phyloP scores from a whole-genome alignment of 345 rosid species.

The Salix udensis region DNA sequence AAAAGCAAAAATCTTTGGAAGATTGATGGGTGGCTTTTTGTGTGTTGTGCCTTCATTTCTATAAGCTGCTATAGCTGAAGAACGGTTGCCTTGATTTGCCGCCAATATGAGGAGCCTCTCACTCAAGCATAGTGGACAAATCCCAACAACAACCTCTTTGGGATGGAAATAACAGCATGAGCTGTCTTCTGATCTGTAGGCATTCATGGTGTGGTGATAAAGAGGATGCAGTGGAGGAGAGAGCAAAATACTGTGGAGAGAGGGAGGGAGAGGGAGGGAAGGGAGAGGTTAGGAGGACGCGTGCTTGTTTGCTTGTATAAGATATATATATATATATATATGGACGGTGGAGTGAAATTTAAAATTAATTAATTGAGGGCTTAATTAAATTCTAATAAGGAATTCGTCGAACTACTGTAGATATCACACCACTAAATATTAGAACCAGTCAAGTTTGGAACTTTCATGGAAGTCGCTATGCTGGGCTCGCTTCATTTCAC shows the following conservation, averaged over 20 bases:
- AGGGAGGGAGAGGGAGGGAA: neutral
- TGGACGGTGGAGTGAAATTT: neutral
- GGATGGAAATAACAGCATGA: slow-evolving; percentile 79
- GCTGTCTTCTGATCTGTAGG: slow-evolving; percentile 45
- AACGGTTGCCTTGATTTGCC: slow-evolving; percentile 46
- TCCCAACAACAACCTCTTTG: slow-evolving; percentile 53
- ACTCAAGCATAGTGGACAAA: slow-evolving; percentile 73
- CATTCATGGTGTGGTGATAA: slow-evolving; percentile 41
- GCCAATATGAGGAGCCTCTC: slow-evolving; percentile 85
- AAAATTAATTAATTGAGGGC: neutral
- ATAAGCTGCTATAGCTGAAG: slow-evolving; percentile 23
- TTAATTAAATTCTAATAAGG: neutral
- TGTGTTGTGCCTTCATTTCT: slow-evolving; percentile 11
- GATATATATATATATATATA: neutral
- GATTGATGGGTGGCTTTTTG: slow-evolving; percentile 37
- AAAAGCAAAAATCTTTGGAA: slow-evolving; percentile 76
- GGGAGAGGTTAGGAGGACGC: neutral
- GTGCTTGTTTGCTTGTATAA: neutral
- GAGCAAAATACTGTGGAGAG: neutral
- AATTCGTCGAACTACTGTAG: neutral
- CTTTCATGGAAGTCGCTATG: neutral
- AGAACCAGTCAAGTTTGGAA: neutral
- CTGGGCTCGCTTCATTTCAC: neutral
- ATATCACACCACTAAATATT: slow-evolving; percentile 11
- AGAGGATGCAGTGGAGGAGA: neutral